These are phyloP conservation scores for Logfia minima DNA, from an alignment of 129 eudicot genomes.

Conservation along the genomic window DNA sequence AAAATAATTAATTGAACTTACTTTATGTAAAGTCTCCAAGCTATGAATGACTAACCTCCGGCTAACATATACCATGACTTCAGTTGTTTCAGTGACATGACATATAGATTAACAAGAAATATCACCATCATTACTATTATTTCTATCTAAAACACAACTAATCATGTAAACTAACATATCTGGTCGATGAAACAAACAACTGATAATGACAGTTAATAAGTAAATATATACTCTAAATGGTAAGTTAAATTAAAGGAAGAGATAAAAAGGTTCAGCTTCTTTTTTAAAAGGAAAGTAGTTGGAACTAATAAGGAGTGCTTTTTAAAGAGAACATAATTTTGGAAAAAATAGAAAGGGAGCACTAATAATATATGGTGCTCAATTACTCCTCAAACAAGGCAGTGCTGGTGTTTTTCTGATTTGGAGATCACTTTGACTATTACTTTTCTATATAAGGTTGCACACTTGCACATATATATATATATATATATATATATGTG, in stretches of 20 bases:
- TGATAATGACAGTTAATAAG: background rate
- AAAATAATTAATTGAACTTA: too few relatives aligned
- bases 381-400: conserved; percentile 28
- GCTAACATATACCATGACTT: too few relatives aligned
- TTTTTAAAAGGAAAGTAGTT: background rate
- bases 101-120: background rate
- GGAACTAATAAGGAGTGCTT: conserved; percentile 4
- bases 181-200: background rate
- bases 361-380: conserved; percentile 21
- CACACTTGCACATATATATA: background rate
- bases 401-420: conserved; percentile 37
- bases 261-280: background rate
- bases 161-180: background rate
- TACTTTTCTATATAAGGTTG: background rate
- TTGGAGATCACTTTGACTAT: conserved; percentile 28
- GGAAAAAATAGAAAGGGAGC: conserved; percentile 16
- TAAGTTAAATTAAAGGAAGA: background rate
- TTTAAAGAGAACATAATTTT: conserved; percentile 18
- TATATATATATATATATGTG: too few relatives aligned
- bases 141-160: background rate
- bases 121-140: background rate
- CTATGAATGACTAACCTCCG: too few relatives aligned
- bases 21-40: too few relatives aligned
- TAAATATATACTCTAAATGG: background rate
- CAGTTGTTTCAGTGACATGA: background rate